phyloP scores from a whole-genome alignment of 106 monocot species.

The Phalaenopsis aphrodite region DNA sequence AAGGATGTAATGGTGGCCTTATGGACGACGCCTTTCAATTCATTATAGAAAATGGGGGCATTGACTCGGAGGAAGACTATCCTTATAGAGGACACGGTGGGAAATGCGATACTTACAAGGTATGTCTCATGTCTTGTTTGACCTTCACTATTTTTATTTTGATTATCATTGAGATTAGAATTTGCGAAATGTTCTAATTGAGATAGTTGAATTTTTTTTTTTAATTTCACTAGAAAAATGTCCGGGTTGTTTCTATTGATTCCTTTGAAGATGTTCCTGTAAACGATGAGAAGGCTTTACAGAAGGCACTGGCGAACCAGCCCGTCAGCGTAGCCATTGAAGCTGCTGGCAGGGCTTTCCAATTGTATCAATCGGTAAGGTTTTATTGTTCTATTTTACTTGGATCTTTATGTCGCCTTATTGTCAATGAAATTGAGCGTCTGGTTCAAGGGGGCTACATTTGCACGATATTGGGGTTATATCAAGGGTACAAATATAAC shows the following conservation, averaged over 20 bases:
- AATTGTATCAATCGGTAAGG: too few species aligned
- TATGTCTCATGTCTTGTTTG: not conserved
- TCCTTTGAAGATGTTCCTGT: slow-evolving; percentile 38
- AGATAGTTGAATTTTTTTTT: not conserved
- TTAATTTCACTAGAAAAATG: slow-evolving; percentile 21
- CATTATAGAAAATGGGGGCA: slow-evolving; percentile 57
- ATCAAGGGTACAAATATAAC: too few species aligned
- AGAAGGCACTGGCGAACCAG: slow-evolving; percentile 38
- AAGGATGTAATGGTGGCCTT: slow-evolving; percentile 67
- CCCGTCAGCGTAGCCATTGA: slow-evolving; percentile 38
- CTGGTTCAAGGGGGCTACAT: too few species aligned
- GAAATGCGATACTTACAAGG: slow-evolving; percentile 26
- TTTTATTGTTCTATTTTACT: too few species aligned
- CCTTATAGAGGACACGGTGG: slow-evolving; percentile 35
- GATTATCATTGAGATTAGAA: not conserved
- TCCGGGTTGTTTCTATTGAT: slow-evolving; percentile 31
- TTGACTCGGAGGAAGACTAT: slow-evolving; percentile 62
- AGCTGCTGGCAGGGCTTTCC: too few species aligned
- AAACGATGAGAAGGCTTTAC: slow-evolving; percentile 31
- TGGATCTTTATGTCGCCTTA: too few species aligned
- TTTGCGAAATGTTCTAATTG: not conserved
- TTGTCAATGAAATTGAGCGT: too few species aligned
- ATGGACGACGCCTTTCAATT: slow-evolving; percentile 72
- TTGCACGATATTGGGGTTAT: too few species aligned
- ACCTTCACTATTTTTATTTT: not conserved